A percentile compares a stretch with the other conserved stretches of the same genome.
phyloP scores from a whole-genome alignment of 2,329 filamentous ascomycete genomes.

The Coniochaeta prunicola region DNA sequence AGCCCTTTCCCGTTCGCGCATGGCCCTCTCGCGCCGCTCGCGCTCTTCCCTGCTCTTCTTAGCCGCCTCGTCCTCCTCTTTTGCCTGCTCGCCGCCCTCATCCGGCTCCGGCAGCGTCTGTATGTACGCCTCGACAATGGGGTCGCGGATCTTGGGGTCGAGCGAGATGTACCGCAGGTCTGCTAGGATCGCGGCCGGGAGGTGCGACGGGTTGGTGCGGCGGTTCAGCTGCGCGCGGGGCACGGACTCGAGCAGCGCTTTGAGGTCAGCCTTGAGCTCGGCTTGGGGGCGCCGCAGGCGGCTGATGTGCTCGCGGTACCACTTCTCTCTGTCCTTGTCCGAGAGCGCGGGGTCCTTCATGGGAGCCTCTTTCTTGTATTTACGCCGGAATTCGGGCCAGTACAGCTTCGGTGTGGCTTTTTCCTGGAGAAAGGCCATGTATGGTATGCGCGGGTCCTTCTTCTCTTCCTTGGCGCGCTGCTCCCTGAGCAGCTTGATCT shows the following conservation, averaged over 20 bases:
- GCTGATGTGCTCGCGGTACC: constrained; percentile 67
- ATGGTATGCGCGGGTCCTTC: constrained; percentile 75
- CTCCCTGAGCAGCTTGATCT: constrained; percentile 65
- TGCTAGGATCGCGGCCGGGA: constrained; percentile 55
- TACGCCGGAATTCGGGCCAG: constrained; percentile 94
- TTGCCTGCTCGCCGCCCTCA: constrained; percentile 32
- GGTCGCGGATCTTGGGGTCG: constrained; percentile 51
- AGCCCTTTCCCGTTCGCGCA: constrained; percentile 54
- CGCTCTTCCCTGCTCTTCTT: constrained; percentile 42
- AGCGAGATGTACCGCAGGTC: constrained; percentile 67
- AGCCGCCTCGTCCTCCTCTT: constrained; percentile 44
- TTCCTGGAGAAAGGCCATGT: constrained; percentile 72
- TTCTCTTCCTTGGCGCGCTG: constrained; percentile 69
- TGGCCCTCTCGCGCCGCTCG: constrained; percentile 56
- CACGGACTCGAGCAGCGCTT: constrained; percentile 54
- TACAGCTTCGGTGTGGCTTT: constrained; percentile 87
- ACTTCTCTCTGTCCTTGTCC: constrained; percentile 74
- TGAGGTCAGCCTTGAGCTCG: constrained; percentile 63
- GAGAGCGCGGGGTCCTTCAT: constrained; percentile 68
- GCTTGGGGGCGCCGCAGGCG: constrained; percentile 59
- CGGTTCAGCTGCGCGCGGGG: constrained; percentile 53
- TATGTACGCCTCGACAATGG: constrained; percentile 60
- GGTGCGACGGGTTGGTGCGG: constrained; percentile 42
- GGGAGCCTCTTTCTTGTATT: constrained; percentile 71
- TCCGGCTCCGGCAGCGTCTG: constrained; percentile 55